Base-by-base conservation (phyloP, 108 stramenopile genomes). In the Cyclotella choctawhatcheeana region DNA sequence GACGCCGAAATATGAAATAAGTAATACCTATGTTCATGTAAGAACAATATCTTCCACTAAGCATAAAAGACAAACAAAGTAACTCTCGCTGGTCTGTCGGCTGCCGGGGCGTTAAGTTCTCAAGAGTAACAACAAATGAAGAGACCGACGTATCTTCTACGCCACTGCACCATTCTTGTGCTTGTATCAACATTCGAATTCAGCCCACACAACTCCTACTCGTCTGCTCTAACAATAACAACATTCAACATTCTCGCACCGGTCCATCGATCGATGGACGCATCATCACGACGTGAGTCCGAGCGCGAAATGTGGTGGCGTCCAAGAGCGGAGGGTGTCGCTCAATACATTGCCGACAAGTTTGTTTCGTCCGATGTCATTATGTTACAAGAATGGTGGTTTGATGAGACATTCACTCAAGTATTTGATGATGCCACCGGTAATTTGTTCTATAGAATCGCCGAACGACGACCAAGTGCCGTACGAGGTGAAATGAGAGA, bases 161-260 rank as follows among this genome's bases (percentile, higher is more conserved):
- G 6, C 37, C 8, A n/a, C n/a, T n/a, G 16, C 47, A n/a, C 47
- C n/a, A n/a, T n/a, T n/a, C 18, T n/a, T n/a, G 47, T 48, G n/a
- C 47, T n/a, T 17, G 47, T n/a, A 48, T n/a, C n/a, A 48, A 4
- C 47, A n/a, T 4, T n/a, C 17, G 4, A 35, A 37, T 60, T 21
- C 37, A 60, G 5, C 14, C 21, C 35, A 60, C 7, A 2, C 37
- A 48, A n/a, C n/a, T n/a, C n/a, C n/a, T n/a, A n/a, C n/a, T n/a
- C n/a, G n/a, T n/a, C 47, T 31, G 80, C 75, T 7, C 59, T 81
- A 0, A 76, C 75, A 16, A 72, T 81, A 24, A 76, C 80, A 47
- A 81, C 80, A 22, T 81, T 81, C 69, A 81, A 81, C 70, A 77
- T 81, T 8, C 43, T 81, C 14, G 75, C 80, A 29, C 73, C 80